These are phyloP conservation scores for Zygosaccharomyces pseudorouxii DNA, from an alignment of 805 yeast genomes.

Conservation along the genomic window DNA sequence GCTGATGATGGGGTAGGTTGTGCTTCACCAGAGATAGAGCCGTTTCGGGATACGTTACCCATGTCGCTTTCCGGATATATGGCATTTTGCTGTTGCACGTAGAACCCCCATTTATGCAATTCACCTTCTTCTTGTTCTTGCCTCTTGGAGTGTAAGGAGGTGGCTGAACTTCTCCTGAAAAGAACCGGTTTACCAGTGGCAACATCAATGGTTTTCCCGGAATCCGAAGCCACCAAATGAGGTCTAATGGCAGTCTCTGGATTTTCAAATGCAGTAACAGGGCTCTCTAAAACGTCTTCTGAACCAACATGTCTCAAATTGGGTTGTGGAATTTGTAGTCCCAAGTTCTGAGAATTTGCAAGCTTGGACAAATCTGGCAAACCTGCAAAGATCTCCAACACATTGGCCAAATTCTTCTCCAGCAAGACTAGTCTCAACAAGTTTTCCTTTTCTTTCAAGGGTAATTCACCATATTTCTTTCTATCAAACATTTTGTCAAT, in stretches of 20 bases:
- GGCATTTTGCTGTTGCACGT: slow-evolving; percentile 57
- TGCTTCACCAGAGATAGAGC: slow-evolving; percentile 2
- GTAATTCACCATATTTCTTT: slow-evolving; percentile 50
- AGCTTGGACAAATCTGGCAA: slow-evolving; percentile 23
- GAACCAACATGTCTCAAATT: slow-evolving; percentile 24
- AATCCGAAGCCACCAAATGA: slow-evolving; percentile 68
- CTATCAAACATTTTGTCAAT: slow-evolving; percentile 55
- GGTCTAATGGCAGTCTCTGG: slow-evolving; percentile 38
- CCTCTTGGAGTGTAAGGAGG: slow-evolving; percentile 62
- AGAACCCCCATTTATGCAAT: slow-evolving; percentile 80
- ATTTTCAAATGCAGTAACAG: slow-evolving; percentile 10
- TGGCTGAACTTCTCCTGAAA: slow-evolving; percentile 58
- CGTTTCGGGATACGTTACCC: slow-evolving; percentile 3
- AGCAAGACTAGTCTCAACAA: slow-evolving; percentile 62
- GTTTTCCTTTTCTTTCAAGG: slow-evolving; percentile 69
- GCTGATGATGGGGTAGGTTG: slow-evolving; percentile 11
- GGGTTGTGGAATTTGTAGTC: slow-evolving; percentile 8
- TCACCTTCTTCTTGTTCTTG: slow-evolving; percentile 93
- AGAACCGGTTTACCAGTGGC: slow-evolving; percentile 69
- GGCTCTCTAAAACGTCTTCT: slow-evolving; percentile 4
- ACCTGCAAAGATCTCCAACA: slow-evolving; percentile 36
- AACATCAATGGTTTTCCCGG: slow-evolving; percentile 56
- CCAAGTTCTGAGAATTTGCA: slow-evolving; percentile 3
- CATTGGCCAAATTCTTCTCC: slow-evolving; percentile 63
- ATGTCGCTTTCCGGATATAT: slow-evolving; percentile 30